phyloP scores from a whole-genome alignment of 2,329 filamentous ascomycete genomes.

The Sordariomycetes sp. region DNA sequence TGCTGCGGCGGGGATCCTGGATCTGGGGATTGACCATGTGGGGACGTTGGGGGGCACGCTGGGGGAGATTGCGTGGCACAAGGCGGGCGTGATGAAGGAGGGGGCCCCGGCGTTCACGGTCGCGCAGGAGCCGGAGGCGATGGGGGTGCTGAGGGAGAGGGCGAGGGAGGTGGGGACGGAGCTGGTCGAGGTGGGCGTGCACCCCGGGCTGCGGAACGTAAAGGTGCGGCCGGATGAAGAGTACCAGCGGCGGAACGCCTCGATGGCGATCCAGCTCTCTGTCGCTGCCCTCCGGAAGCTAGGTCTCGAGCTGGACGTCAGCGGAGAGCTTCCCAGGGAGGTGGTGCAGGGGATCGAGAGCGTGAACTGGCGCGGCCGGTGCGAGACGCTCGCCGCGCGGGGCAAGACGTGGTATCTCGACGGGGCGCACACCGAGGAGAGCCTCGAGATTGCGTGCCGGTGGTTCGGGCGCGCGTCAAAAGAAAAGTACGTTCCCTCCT shows the following conservation, averaged over 20 bases:
- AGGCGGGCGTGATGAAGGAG: conserved; percentile 59
- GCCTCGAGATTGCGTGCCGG: conserved; percentile 66
- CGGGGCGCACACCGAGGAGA: conserved; percentile 87
- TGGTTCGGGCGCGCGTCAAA: conserved; percentile 62
- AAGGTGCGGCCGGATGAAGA: conserved; percentile 37
- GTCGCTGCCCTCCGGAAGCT: conserved; percentile 36
- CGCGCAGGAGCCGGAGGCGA: conserved; percentile 34
- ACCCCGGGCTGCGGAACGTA: conserved; percentile 33
- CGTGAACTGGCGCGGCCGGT: conserved; percentile 71
- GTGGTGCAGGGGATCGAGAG: conserved; percentile 65
- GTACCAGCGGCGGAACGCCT: conserved; percentile 51
- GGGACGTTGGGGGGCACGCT: conserved; percentile 50
- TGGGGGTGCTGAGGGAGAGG: conserved; percentile 33
- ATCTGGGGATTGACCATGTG: conserved; percentile 61
- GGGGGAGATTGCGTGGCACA: conserved; percentile 63
- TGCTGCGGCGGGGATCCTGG: conserved; percentile 49
- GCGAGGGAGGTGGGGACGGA: conserved; percentile 41
- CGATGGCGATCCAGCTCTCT: conserved; percentile 39
- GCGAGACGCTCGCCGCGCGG: conserved; percentile 39
- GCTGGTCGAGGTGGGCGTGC: conserved; percentile 33
- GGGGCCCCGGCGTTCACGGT: conserved; percentile 48
- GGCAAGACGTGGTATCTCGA: conserved; percentile 77
- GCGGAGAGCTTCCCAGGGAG: conserved; percentile 40
- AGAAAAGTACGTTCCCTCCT: conserved; percentile 14
- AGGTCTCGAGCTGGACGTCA: conserved; percentile 17